Conservation (phyloP, 2,329 filamentous ascomycete species). For the Penicillium sp. region DNA sequence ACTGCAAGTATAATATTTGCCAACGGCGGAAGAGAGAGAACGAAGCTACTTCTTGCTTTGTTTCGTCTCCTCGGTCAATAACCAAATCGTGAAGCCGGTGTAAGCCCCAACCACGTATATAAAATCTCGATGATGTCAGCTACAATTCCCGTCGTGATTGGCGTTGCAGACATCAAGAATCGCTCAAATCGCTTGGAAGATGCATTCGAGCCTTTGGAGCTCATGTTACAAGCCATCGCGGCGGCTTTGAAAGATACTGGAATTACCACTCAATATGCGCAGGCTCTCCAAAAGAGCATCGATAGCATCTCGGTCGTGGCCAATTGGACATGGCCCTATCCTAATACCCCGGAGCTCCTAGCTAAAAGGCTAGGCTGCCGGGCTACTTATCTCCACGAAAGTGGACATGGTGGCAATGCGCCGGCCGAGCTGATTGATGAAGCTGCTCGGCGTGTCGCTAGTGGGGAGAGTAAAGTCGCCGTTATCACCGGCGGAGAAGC, state of each 20-base stretch:
- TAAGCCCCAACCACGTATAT: background rate
- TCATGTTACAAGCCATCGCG: constrained; percentile 62
- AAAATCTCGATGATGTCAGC: background rate
- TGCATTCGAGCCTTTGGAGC: constrained; percentile 61
- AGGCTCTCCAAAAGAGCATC: constrained; percentile 51
- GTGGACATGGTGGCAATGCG: constrained; percentile 66
- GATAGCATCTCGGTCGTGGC: constrained; percentile 64
- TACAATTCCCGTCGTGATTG: constrained; percentile 61
- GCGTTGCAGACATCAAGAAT: constrained; percentile 66
- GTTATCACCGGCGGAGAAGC: constrained; percentile 68
- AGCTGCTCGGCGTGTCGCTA: constrained; percentile 61
- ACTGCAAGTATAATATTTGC: background rate
- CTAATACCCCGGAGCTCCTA: constrained; percentile 58
- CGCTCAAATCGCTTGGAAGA: constrained; percentile 55
- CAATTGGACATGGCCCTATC: constrained; percentile 55
- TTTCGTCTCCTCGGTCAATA: background rate
- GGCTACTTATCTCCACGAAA: constrained; percentile 55
- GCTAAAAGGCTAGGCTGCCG: constrained; percentile 54
- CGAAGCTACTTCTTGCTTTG: background rate
- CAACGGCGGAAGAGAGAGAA: background rate
- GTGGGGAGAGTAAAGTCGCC: constrained; percentile 59
- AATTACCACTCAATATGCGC: constrained; percentile 31
- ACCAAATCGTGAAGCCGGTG: background rate
- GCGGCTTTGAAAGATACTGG: constrained; percentile 57
- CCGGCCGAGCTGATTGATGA: constrained; percentile 66